A percentile compares a stretch with the other conserved stretches of the same genome.
Evolutionary conservation across 2,329 filamentous ascomycete species (phyloP).

Genomic region (Botrytis elliptica): DNA sequence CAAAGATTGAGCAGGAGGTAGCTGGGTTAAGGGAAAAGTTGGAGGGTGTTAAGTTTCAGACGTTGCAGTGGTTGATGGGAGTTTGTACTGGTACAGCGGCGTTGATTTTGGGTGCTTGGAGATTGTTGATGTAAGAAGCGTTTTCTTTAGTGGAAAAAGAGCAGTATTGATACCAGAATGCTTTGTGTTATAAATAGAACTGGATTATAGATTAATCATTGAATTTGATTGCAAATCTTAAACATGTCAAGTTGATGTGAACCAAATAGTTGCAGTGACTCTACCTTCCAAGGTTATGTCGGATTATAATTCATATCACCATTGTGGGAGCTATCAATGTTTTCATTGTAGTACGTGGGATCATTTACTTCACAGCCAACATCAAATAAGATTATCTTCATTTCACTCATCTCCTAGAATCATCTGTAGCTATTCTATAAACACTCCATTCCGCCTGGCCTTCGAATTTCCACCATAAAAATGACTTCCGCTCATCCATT

Average conservation of each 20-base stretch:
- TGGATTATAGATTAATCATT: background rate
- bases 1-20: constrained; percentile 96
- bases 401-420: background rate
- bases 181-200: constrained; percentile 7
- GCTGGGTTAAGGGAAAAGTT: constrained; percentile 86
- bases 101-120: constrained; percentile 67
- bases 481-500: background rate
- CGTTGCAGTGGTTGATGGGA: constrained; percentile 96
- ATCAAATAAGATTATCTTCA: background rate
- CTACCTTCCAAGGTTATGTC: background rate
- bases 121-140: constrained; percentile 59
- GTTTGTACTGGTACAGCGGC: constrained; percentile 69
- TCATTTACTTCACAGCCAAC: background rate
- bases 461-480: background rate
- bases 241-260: background rate
- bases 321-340: too few relatives aligned
- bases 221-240: background rate
- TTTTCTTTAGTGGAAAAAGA: background rate
- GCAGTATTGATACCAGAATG: constrained; percentile 3
- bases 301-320: background rate
- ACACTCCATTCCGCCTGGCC: background rate
- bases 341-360: background rate
- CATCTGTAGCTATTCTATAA: background rate
- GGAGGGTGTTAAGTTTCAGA: constrained; percentile 97
- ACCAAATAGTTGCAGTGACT: background rate